Evolutionary conservation across 2,329 filamentous ascomycete species (phyloP).

Genomic region (Penicillium sclerotiorum): DNA sequence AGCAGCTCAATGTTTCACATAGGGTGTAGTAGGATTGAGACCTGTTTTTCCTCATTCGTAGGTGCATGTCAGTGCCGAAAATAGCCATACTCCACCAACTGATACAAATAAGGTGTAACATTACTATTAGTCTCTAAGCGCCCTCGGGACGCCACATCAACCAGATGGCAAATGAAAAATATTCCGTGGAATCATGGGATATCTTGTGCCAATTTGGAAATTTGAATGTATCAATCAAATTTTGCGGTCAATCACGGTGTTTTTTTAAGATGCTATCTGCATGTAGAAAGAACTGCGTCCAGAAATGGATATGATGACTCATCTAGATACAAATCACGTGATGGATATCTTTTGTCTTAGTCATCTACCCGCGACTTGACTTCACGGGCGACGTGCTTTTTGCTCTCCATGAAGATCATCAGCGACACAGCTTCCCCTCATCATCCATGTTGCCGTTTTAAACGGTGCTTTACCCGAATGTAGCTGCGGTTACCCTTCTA

Average conservation of each 20-base stretch:
- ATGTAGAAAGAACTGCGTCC: too few relatives aligned
- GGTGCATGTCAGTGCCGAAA: background rate
- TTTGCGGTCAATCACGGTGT: too few relatives aligned
- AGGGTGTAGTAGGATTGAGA: too few relatives aligned
- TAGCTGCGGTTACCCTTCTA: conserved; percentile 33
- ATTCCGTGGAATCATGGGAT: background rate
- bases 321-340: conserved; percentile 1
- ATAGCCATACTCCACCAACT: conserved; percentile 8
- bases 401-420: conserved; percentile 24
- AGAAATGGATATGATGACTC: conserved; percentile 1
- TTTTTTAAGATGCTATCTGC: too few relatives aligned
- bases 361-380: conserved; percentile 26
- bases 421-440: conserved; percentile 18
- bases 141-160: conserved; percentile 15
- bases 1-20: too few relatives aligned
- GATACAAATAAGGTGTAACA: conserved; percentile 18
- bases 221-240: too few relatives aligned
- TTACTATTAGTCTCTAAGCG: conserved; percentile 26
- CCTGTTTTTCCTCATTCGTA: background rate
- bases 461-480: conserved; percentile 39
- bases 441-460: conserved; percentile 32
- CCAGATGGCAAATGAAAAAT: background rate
- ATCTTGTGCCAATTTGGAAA: background rate
- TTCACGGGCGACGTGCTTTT: conserved; percentile 25
- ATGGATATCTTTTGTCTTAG: conserved; percentile 4